phyloP scores from a whole-genome alignment of 768 basidiomycete species.

The Lactarius quietus region DNA sequence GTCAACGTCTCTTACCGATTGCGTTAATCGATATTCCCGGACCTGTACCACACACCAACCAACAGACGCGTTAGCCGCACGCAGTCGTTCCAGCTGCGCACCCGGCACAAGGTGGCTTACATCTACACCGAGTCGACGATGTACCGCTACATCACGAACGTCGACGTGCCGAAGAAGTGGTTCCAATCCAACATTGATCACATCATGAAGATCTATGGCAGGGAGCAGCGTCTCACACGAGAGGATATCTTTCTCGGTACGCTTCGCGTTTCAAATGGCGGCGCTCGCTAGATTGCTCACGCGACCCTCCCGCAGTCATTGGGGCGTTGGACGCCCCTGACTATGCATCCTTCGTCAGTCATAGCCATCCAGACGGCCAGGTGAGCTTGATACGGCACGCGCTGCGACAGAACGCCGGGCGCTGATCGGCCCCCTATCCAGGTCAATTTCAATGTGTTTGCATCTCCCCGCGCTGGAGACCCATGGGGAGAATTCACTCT shows the following conservation, averaged over 20 bases:
- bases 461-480: slow-evolving; percentile 45
- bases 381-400: slow-evolving; percentile 30
- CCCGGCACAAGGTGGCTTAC: slow-evolving; percentile 62
- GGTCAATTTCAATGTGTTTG: slow-evolving; percentile 70
- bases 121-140: slow-evolving; percentile 67
- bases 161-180: slow-evolving; percentile 68
- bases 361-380: slow-evolving; percentile 60
- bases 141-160: slow-evolving; percentile 60
- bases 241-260: slow-evolving; percentile 38
- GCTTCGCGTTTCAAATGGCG: slow-evolving; percentile 27
- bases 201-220: slow-evolving; percentile 55
- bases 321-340: slow-evolving; percentile 68
- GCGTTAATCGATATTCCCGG: not conserved
- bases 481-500: slow-evolving; percentile 73
- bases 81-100: slow-evolving; percentile 57
- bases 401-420: slow-evolving; percentile 15
- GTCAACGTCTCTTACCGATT: not conserved
- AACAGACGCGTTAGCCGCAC: slow-evolving; percentile 47
- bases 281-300: slow-evolving; percentile 11
- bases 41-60: not conserved
- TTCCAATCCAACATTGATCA: slow-evolving; percentile 64
- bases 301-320: slow-evolving; percentile 42
- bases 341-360: slow-evolving; percentile 74
- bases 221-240: slow-evolving; percentile 33
- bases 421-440: slow-evolving; percentile 29